A percentile compares a stretch with the other conserved stretches of the same genome.
These are phyloP conservation scores for Coniophora puteana DNA, from an alignment of 1,284 basidiomycete species.

Conservation along the genomic window DNA sequence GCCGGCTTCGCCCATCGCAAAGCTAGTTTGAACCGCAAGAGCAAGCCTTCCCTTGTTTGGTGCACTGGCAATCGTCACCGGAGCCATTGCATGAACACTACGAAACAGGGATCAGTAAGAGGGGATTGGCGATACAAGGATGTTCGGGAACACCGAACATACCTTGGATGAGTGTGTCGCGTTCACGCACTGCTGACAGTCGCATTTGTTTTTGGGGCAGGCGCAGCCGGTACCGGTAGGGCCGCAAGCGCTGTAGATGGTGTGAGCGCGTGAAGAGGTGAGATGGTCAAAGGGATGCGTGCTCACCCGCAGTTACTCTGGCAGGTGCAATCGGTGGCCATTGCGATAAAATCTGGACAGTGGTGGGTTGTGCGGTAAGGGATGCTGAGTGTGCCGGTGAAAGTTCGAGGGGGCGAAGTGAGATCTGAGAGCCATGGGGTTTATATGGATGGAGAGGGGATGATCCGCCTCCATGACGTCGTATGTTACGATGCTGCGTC, in stretches of 20 bases:
- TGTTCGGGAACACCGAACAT: background rate
- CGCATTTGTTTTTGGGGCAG: conserved; percentile 17
- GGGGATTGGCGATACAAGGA: background rate
- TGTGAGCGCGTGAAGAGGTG: background rate
- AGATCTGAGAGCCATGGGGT: background rate
- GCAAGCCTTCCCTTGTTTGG: conserved; percentile 11
- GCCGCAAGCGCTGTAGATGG: conserved; percentile 16
- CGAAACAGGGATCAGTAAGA: background rate
- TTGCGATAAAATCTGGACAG: too few relatives aligned
- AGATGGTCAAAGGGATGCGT: background rate
- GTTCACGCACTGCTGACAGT: conserved; percentile 16
- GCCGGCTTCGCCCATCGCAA: background rate
- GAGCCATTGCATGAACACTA: conserved; percentile 22
- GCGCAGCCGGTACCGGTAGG: conserved; percentile 17
- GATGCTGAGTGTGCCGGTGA: background rate
- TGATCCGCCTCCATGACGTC: background rate
- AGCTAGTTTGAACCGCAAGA: conserved; percentile 17
- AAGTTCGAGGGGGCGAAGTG: too few relatives aligned
- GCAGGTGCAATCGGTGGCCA: conserved; percentile 18
- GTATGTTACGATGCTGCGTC: too few relatives aligned
- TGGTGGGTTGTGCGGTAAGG: background rate
- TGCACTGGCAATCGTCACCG: conserved; percentile 15
- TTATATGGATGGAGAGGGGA: background rate
- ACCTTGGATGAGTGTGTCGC: conserved; percentile 19
- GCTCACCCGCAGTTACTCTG: conserved; percentile 18